Base-by-base conservation (phyloP, 768 basidiomycete genomes). In the Rhizopogon roseolus region DNA sequence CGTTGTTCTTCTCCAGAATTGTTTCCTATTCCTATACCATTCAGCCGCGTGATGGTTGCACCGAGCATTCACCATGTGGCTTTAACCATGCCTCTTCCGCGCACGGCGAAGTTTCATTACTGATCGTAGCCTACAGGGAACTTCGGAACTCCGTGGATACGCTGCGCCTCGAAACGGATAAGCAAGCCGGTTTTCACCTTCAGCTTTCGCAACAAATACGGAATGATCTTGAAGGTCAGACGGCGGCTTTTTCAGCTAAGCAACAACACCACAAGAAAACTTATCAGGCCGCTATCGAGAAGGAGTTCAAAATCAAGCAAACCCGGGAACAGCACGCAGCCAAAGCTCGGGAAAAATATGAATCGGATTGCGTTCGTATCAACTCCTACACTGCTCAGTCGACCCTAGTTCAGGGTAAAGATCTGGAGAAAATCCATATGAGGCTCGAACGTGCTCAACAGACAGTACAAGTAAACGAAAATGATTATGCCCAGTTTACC, bases 381-480 rank as follows among this genome's bases (percentile, higher is more conserved):
- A 98, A 97, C 64, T 88, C 91, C 1, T 93, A 89, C 64, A 93
- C 93, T 4, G 94, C 94, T 5, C 93, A 97, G 67, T 82, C 88
- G 32, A 85, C 90, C 1, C 81, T 98, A 7, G 84, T 91, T 25
- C 97, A 98, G 67, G 97, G 97, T 29, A 88, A 85, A 64, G 96
- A 98, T 53, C 77, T 95, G 29, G 97, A 99, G 61, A 93, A 90
- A 73, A 82, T 97, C 38, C 82, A 86, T 29, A 63, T 84, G 52
- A 97, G 93, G 71, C 78, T 98, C 19, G 93, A 96, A 62, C 82
- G 88, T 29, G 91, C 91, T 0, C 85, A 92, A 58, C 86, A 90
- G 71, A 93, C 93, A 0, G 93, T 98, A 1, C 86, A 87, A 54
- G 79, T 81, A 7, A 97, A 97, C 66, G 94, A 98, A 70, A 81